Evolutionary conservation across 2,329 filamentous ascomycete species (phyloP).

Genomic region (Scedosporium minutisporum): DNA sequence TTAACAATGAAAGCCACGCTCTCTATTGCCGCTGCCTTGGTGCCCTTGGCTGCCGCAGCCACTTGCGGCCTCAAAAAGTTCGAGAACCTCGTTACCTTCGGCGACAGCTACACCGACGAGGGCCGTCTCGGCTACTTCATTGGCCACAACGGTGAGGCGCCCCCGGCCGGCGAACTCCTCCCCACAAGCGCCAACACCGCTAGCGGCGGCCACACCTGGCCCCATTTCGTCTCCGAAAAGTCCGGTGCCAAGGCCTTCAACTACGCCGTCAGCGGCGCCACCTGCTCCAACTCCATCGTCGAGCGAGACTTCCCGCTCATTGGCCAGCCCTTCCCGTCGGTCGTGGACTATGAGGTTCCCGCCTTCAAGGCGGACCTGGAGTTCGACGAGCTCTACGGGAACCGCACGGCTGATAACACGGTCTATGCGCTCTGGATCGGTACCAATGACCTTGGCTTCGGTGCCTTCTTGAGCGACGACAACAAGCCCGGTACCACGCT

Average conservation of each 20-base stretch:
- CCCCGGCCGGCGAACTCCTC: slow-evolving; percentile 48
- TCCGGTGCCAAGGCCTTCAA: slow-evolving; percentile 49
- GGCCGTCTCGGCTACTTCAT: slow-evolving; percentile 55
- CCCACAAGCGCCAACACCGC: slow-evolving; percentile 41
- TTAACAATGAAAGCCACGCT: slow-evolving; percentile 3
- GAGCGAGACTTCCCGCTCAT: slow-evolving; percentile 42
- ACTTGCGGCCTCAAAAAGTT: slow-evolving; percentile 24
- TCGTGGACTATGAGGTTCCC: slow-evolving; percentile 51
- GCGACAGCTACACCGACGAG: slow-evolving; percentile 71
- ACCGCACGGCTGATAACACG: slow-evolving; percentile 45
- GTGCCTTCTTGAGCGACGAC: slow-evolving; percentile 56
- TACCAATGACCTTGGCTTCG: slow-evolving; percentile 65
- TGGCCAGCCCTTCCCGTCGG: slow-evolving; percentile 48
- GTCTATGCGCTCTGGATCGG: slow-evolving; percentile 74
- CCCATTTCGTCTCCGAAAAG: slow-evolving; percentile 53
- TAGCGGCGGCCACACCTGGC: slow-evolving; percentile 60
- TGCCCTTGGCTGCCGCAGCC: not conserved
- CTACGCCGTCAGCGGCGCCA: slow-evolving; percentile 65
- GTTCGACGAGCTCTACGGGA: slow-evolving; percentile 30
- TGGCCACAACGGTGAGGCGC: slow-evolving; percentile 44
- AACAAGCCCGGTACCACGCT: slow-evolving; percentile 52
- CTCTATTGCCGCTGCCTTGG: not conserved
- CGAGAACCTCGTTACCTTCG: slow-evolving; percentile 58
- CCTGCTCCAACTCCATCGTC: slow-evolving; percentile 61
- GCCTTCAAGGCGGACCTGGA: slow-evolving; percentile 42